Conservation (phyloP, 768 basidiomycete genomes). For the Tricholoma hemisulphureum region DNA sequence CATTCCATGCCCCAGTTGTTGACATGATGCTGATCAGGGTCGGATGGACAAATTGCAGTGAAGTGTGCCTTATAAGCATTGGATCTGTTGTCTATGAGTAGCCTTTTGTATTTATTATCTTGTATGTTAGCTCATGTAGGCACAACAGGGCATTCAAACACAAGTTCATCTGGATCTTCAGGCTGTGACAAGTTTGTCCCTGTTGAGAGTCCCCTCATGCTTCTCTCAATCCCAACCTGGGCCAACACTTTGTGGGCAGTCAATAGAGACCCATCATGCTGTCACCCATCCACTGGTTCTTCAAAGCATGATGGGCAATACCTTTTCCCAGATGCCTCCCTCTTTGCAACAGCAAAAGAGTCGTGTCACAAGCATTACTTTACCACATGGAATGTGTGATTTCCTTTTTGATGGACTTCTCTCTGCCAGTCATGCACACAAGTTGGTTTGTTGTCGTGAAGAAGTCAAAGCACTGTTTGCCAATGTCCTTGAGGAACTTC, state of each 20-base stretch:
- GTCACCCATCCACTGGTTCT: not conserved
- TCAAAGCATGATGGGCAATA: not conserved
- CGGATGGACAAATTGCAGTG: not conserved
- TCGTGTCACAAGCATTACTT: not conserved
- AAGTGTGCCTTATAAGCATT: not conserved
- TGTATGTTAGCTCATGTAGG: not conserved
- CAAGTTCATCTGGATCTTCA: not conserved
- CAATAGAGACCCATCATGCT: not conserved
- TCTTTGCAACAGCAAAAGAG: not conserved
- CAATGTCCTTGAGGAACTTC: not conserved
- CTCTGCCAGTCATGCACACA: not conserved
- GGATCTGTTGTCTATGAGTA: not conserved
- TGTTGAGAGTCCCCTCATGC: too few relatives aligned
- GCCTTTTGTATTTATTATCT: not conserved
- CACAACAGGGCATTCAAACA: not conserved
- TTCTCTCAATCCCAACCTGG: not conserved
- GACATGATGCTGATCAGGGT: not conserved
- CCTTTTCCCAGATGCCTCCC: not conserved
- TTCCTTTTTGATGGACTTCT: conserved; percentile 1
- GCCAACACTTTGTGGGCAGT: not conserved
- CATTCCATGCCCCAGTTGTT: not conserved
- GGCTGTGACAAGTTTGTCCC: not conserved
- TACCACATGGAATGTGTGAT: not conserved
- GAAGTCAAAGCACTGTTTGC: not conserved
- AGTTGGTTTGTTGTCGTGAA: not conserved